phyloP scores from a whole-genome alignment of 176 grass and related monocot species.

The Aechmea fasciata region DNA sequence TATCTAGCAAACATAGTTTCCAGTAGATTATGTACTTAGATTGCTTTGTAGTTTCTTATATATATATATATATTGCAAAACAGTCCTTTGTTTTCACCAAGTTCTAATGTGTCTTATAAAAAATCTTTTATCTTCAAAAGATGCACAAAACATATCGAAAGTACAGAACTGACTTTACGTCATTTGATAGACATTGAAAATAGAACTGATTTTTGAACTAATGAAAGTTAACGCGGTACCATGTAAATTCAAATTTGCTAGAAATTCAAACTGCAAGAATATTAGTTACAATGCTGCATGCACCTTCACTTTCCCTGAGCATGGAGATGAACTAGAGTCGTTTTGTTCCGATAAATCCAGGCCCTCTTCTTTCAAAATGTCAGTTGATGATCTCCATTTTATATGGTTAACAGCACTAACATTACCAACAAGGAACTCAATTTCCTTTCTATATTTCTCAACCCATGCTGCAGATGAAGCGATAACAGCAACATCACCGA shows the following conservation, averaged over 20 bases:
- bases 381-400: slow-evolving; percentile 77
- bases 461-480: slow-evolving; percentile 99
- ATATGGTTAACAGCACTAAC: slow-evolving; percentile 66
- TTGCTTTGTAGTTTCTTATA: no score
- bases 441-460: slow-evolving; percentile 90
- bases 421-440: slow-evolving; percentile 61
- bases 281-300: slow-evolving; percentile 23
- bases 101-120: no score
- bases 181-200: not conserved
- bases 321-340: slow-evolving; percentile 28
- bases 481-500: slow-evolving; percentile 73
- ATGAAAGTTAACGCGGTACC: not conserved
- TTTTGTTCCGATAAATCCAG: slow-evolving; percentile 49
- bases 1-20: no score
- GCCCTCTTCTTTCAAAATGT: slow-evolving; percentile 97
- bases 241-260: slow-evolving; percentile 10
- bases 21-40: no score
- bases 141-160: slow-evolving; percentile 1
- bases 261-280: slow-evolving; percentile 1
- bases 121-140: not conserved
- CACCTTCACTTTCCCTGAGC: slow-evolving; percentile 56
- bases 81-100: no score
- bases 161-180: not conserved
- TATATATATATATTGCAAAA: no score
- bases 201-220: not conserved